Evolutionary conservation across 2,329 filamentous ascomycete genomes (phyloP), one percentile per base, ranked within the genome.

Genomic region (Didymella exigua): DNA sequence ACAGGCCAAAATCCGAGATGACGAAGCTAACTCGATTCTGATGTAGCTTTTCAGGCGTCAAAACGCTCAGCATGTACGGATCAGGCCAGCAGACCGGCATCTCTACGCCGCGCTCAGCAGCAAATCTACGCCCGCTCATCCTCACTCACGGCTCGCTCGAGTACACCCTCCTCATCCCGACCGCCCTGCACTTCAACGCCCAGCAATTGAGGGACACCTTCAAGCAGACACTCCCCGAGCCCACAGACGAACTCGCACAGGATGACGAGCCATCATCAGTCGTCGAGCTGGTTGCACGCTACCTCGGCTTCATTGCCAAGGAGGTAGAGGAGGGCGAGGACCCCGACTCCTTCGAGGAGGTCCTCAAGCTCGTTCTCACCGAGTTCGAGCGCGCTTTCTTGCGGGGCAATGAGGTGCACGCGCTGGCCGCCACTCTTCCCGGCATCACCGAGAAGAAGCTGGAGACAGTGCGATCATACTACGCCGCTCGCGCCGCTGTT

Each of bases 261-360:
- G 96, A 99, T 81, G 95, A 99, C 69, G 96, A 99, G 82, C 95
- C 95, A n/a, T 98, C 95, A 31, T 99, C 96, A 21, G 87, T 93
- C 41, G 81, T 91, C 38, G 95, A 99, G 80, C 84, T 99, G 57
- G 91, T 99, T 27, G 93, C 91, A 59, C 87, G 93, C 75, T 99
- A 96, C 78, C 87, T 99, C 73, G 92, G 91, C 67, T 96, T 91
- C 74, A 85, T 97, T 58, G 92, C 93, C 62, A 81, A 85, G 61
- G 90, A 97, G 79, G 89, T 97, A 33, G 91, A 96, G 50, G 90
- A 96, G 69, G 92, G 91, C 52, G 95, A 98, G 72, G 93, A 97
- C 42, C 89, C 92, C 62, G 92, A 91, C 60, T 93, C 91, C 40
- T 96, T 95, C 75, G 87, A 93, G 72, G 92, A 97, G 74, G 91